Evolutionary conservation across 768 basidiomycete genomes (phyloP).

Genomic region (Kwoniella sp.): DNA sequence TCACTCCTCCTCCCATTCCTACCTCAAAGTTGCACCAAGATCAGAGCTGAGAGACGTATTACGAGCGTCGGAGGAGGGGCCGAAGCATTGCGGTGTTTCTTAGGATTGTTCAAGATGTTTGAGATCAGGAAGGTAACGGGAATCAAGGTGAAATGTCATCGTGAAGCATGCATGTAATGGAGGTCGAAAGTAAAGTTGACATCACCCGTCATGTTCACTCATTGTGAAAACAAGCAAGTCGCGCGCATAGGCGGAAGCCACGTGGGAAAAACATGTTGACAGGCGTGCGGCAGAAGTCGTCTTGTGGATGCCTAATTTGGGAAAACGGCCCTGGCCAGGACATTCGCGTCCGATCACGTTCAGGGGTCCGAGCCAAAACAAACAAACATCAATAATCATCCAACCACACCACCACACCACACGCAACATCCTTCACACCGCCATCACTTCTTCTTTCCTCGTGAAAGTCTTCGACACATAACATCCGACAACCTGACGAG

Average conservation of each 20-base stretch:
- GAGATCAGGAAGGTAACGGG: neutral
- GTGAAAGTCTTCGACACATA: no score
- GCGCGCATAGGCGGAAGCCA: neutral
- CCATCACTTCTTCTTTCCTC: no score
- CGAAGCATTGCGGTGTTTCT: no score
- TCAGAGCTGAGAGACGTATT: neutral
- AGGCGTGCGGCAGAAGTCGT: no score
- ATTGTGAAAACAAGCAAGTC: neutral
- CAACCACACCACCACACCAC: neutral
- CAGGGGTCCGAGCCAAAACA: neutral
- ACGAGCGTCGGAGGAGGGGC: no score
- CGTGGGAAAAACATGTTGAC: neutral
- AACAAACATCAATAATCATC: neutral
- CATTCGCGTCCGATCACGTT: neutral
- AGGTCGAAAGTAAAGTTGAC: constrained; percentile 15
- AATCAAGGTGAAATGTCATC: neutral
- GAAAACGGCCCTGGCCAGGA: no score
- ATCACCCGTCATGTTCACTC: neutral
- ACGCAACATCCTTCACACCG: neutral
- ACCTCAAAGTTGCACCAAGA: neutral
- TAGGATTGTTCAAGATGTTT: neutral
- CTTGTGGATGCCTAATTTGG: neutral
- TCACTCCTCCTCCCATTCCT: neutral
- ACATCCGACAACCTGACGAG: neutral
- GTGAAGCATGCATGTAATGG: neutral